Evolutionary conservation across 75 land plant genomes (phyloP).

Genomic region (Cryptomeria japonica): DNA sequence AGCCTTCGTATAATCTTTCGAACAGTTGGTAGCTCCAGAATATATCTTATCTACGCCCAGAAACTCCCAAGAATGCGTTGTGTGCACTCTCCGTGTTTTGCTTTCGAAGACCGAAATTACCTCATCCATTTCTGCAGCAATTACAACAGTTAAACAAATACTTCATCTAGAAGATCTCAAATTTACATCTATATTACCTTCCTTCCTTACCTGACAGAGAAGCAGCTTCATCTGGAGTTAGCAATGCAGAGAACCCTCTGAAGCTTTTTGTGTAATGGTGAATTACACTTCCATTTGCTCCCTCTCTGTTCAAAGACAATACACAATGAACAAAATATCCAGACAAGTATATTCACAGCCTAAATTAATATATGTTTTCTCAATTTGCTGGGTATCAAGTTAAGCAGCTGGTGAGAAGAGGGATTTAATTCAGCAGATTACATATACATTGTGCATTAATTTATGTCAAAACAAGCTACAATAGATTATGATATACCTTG

Average conservation of each 20-base stretch:
- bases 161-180: too few relatives aligned
- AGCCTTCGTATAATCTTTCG: neutral
- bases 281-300: conserved; percentile 19
- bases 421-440: neutral
- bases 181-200: neutral
- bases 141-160: too few relatives aligned
- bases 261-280: conserved; percentile 57
- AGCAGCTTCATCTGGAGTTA: conserved; percentile 41
- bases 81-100: conserved; percentile 27
- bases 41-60: conserved; percentile 30
- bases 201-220: conserved; percentile 22
- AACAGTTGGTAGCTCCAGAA: neutral
- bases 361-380: neutral
- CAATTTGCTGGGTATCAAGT: neutral
- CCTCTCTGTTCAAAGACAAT: conserved; percentile 19
- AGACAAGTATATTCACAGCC: neutral
- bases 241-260: conserved; percentile 66
- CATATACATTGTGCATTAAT: too few relatives aligned
- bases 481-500: conserved; percentile 12
- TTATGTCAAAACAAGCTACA: too few relatives aligned
- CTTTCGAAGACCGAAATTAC: conserved; percentile 67
- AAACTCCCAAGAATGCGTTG: conserved; percentile 76
- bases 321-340: too few relatives aligned
- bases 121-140: conserved; percentile 35
- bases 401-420: neutral